These are phyloP conservation scores for Chlorella ohadii DNA, from an alignment of 139 green algal species.

Conservation along the genomic window DNA sequence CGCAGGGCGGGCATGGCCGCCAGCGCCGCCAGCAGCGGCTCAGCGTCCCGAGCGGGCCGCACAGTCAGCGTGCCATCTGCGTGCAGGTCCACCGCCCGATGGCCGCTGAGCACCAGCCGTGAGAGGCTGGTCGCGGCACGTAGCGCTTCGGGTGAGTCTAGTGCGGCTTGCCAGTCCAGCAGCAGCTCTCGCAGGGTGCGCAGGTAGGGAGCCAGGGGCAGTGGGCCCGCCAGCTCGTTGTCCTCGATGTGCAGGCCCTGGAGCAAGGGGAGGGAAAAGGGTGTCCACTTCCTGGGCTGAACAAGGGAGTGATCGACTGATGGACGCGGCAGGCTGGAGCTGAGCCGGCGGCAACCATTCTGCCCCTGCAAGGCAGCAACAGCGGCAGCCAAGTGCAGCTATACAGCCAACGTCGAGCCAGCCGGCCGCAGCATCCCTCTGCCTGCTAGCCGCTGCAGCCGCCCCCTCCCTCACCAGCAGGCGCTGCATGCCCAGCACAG, in stretches of 20 bases:
- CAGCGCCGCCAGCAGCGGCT: constrained; percentile 22
- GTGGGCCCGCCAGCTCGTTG: not conserved
- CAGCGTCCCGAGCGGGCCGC: not conserved
- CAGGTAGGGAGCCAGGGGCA: constrained; percentile 13
- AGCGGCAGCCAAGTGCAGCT: no score
- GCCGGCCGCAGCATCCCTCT: no score
- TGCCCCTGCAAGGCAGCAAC: no score
- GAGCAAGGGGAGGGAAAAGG: no score
- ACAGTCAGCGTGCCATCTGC: not conserved
- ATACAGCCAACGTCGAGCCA: no score
- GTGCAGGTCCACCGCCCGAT: not conserved
- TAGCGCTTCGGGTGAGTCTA: not conserved
- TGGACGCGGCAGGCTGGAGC: no score
- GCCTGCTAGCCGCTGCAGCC: no score
- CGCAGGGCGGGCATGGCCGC: constrained; percentile 1
- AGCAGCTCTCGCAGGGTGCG: constrained; percentile 5
- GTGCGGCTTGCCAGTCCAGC: constrained; percentile 18
- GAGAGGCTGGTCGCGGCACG: not conserved
- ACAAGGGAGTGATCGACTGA: no score
- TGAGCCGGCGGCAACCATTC: no score
- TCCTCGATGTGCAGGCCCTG: constrained; percentile 22
- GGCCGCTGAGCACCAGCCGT: not conserved
- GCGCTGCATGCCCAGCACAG: no score
- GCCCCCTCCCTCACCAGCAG: no score
- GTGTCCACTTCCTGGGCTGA: no score